phyloP scores from a whole-genome alignment of 192 early-diverging fungal genomes.

The Coemansia sp. region DNA sequence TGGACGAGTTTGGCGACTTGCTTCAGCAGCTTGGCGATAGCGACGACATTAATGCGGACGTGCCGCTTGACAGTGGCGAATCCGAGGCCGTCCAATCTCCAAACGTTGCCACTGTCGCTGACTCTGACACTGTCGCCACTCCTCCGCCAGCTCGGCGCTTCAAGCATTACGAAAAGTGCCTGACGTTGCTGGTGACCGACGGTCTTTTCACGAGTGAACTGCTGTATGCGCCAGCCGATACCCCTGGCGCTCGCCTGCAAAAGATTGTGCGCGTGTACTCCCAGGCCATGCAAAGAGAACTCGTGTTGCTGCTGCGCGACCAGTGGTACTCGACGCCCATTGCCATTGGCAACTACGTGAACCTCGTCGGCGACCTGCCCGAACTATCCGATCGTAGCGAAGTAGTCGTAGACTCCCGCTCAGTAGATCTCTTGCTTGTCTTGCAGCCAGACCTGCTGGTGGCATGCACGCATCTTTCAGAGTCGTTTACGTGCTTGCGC shows the following conservation, averaged over 20 bases:
- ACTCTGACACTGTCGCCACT: not conserved
- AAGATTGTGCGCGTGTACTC: conserved; percentile 48
- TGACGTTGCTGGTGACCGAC: conserved; percentile 40
- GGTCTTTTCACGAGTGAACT: conserved; percentile 25
- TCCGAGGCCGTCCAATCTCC: not conserved
- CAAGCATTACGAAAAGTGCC: conserved; percentile 31
- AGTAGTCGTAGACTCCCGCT: conserved; percentile 61
- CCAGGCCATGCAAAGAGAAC: conserved; percentile 37
- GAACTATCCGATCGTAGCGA: conserved; percentile 1
- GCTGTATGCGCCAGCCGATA: conserved; percentile 1
- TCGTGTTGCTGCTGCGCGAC: conserved; percentile 61
- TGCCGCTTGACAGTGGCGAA: not conserved
- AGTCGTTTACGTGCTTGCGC: conserved; percentile 77
- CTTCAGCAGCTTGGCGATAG: conserved; percentile 1
- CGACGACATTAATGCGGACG: not conserved
- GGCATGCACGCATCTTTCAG: conserved; percentile 73
- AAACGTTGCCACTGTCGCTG: not conserved
- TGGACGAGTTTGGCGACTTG: conserved; percentile 27
- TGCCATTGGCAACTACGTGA: conserved; percentile 66
- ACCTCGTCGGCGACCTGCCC: conserved; percentile 36
- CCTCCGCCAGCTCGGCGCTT: conserved; percentile 7
- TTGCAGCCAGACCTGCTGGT: conserved; percentile 84
- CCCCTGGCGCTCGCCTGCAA: conserved; percentile 19
- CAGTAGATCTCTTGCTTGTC: conserved; percentile 58
- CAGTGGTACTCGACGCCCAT: conserved; percentile 70